These are phyloP conservation scores for Salix purpurea DNA, from an alignment of 345 rosid genomes.

Conservation along the genomic window DNA sequence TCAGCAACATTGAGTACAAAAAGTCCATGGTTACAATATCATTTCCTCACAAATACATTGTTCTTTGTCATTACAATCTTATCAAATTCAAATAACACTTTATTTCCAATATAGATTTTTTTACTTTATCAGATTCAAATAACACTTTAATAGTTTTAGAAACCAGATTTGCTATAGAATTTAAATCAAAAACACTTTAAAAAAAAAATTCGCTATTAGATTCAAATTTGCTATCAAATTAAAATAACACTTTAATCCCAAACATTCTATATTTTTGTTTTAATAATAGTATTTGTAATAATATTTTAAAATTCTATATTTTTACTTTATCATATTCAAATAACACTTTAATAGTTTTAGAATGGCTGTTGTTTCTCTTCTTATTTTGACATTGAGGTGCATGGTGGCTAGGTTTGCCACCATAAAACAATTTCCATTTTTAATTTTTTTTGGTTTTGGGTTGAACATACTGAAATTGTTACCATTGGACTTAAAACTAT, in stretches of 20 bases:
- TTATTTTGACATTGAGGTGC: background rate
- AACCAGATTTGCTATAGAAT: too few relatives aligned
- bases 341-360: background rate
- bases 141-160: too few relatives aligned
- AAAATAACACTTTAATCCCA: background rate
- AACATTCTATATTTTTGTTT: too few relatives aligned
- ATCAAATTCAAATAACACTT: background rate
- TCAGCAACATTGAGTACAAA: background rate
- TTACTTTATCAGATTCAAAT: too few relatives aligned
- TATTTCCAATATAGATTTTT: too few relatives aligned
- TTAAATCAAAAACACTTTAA: too few relatives aligned
- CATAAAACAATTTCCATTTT: background rate
- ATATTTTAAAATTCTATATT: too few relatives aligned
- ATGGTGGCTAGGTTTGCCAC: background rate
- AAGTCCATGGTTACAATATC: background rate
- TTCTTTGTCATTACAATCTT: constrained; percentile 1
- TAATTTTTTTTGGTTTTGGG: background rate
- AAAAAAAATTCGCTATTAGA: too few relatives aligned
- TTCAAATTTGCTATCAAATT: background rate
- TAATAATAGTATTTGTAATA: too few relatives aligned
- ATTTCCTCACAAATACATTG: constrained; percentile 1
- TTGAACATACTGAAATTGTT: background rate
- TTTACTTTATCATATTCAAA: too few relatives aligned
- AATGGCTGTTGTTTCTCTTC: background rate
- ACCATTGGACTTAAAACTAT: background rate